These are phyloP conservation scores for Yamadazyma sp. DNA, from an alignment of 805 yeast species.

Conservation along the genomic window DNA sequence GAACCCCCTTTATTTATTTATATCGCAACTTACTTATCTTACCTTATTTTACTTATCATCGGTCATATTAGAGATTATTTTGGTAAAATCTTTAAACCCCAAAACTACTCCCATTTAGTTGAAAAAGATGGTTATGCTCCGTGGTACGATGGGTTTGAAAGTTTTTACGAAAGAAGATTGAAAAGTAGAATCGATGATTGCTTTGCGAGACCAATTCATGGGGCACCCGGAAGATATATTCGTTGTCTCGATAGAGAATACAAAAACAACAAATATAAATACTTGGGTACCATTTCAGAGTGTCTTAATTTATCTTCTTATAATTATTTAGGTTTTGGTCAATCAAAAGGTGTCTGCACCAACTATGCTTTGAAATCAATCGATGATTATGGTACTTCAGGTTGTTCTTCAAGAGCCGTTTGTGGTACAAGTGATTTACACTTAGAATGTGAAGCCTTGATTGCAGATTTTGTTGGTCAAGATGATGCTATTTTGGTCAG, in stretches of 20 bases:
- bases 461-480: constrained; percentile 87
- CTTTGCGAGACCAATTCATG: constrained; percentile 93
- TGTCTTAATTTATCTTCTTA: constrained; percentile 87
- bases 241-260: constrained; percentile 79
- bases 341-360: constrained; percentile 88
- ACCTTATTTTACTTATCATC: constrained; percentile 75
- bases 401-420: constrained; percentile 72
- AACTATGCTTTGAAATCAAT: constrained; percentile 65
- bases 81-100: constrained; percentile 70
- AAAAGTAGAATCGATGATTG: constrained; percentile 91
- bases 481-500: constrained; percentile 84
- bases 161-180: constrained; percentile 88
- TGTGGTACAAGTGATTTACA: constrained; percentile 80
- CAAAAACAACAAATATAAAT: constrained; percentile 60
- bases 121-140: constrained; percentile 93
- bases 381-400: constrained; percentile 69
- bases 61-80: constrained; percentile 91
- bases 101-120: constrained; percentile 60
- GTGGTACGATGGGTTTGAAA: constrained; percentile 89
- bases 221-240: constrained; percentile 93
- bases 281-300: constrained; percentile 71
- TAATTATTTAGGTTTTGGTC: constrained; percentile 96
- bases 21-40: constrained; percentile 80
- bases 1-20: constrained; percentile 84
- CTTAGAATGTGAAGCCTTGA: constrained; percentile 63